A percentile compares a stretch with the other conserved stretches of the same genome.
phyloP scores from a whole-genome alignment of 257 asterid species.

The Phtheirospermum japonicum region DNA sequence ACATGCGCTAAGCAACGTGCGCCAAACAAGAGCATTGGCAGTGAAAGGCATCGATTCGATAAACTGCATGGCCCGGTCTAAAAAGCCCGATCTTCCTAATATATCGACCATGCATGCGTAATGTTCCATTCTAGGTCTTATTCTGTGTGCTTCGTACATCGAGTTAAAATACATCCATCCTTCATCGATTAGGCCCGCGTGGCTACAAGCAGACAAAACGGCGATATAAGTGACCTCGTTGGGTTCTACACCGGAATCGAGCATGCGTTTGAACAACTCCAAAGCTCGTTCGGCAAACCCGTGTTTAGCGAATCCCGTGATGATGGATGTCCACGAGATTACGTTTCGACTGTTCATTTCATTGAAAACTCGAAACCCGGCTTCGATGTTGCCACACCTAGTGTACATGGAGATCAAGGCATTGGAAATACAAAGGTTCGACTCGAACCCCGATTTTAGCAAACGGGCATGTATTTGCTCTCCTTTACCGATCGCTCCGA shows the following conservation, averaged over 20 bases:
- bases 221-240: constrained; percentile 86
- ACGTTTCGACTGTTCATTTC: constrained; percentile 53
- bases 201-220: constrained; percentile 92
- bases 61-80: constrained; percentile 54
- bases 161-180: constrained; percentile 66
- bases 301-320: constrained; percentile 86
- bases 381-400: constrained; percentile 80
- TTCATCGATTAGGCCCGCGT: constrained; percentile 63
- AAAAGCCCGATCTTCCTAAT: constrained; percentile 64
- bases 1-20: constrained; percentile 88
- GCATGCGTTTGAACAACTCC: constrained; percentile 60
- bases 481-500: constrained; percentile 89
- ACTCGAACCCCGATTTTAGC: constrained; percentile 59
- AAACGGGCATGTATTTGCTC: constrained; percentile 83
- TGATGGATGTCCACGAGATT: constrained; percentile 88
- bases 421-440: constrained; percentile 57
- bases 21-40: constrained; percentile 82
- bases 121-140: constrained; percentile 84
- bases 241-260: constrained; percentile 54
- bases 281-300: constrained; percentile 65
- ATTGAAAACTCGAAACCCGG: constrained; percentile 60
- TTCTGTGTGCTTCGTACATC: constrained; percentile 56
- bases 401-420: constrained; percentile 89
- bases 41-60: constrained; percentile 63
- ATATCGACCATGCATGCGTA: constrained; percentile 91